Evolutionary conservation across 2,329 filamentous ascomycete genomes (phyloP), one percentile per base, ranked within the genome.

Genomic region (Aspergillus tanneri): DNA sequence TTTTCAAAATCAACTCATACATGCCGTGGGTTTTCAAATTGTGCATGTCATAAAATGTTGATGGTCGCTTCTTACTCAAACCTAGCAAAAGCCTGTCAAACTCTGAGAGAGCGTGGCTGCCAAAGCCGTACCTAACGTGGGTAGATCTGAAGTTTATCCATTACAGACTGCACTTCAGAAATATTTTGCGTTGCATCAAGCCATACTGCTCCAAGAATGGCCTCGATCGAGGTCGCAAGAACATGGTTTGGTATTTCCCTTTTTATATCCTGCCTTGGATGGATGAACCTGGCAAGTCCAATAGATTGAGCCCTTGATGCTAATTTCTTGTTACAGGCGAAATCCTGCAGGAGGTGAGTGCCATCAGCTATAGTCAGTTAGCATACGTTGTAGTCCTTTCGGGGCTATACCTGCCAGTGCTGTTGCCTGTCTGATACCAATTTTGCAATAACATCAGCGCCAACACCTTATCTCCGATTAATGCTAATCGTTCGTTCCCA

Each of bases 251-350:
- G 36, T 38, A 38, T 23, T 11, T 23, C 19, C 36, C 36, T 38
- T 38, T 38, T 23, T 38, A 38, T 19, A 23, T 38, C 36, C 19
- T 19, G 36, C 36, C 36, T 38, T 38, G 16, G 36, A 23, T 38
- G 36, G 36, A 38, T 38, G 22, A 38, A 38, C 19, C 36, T 38
- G 16, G 16, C 12, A 19, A 38, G 19, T 11, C 36, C 36, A 19
- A 35, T 11, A 23, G n/a, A 21, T 38, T 10, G 9, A 21, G 18
- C 36, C 16, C 19, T 39, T 24, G 37, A 24, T 23, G 21, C 22
- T 39, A 24, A 39, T 25, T 23, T 23, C 14, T 24, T 10, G 19
- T 39, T 24, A 39, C 19, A 39, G 37, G 37, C 37, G 19, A 12
- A 35, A 35, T 9, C n/a, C 16, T 35, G 32, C 8, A 35, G 32